Conservation (phyloP, 2,329 filamentous ascomycete genomes). For the Aspergillus pseudoviridinutans region DNA sequence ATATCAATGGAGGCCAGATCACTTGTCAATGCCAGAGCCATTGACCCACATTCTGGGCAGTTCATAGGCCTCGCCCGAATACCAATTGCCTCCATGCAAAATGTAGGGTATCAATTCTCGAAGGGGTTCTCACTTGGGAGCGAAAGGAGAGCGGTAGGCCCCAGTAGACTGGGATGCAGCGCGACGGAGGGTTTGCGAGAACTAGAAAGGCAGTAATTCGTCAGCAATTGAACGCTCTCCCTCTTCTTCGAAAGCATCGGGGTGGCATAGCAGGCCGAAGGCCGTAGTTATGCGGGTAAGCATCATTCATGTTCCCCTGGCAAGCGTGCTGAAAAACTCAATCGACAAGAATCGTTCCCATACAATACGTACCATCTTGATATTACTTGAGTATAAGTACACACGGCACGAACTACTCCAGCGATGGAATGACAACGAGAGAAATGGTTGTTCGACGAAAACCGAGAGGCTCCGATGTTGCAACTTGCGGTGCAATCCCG, state of each 20-base stretch:
- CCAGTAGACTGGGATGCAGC: constrained; percentile 33
- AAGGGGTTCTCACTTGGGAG: constrained; percentile 50
- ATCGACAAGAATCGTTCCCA: not conserved
- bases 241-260: not conserved
- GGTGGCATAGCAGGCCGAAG: not conserved
- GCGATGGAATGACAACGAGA: constrained; percentile 15
- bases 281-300: not conserved
- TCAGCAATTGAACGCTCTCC: constrained; percentile 16
- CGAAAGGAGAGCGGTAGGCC: constrained; percentile 55
- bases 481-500: constrained; percentile 9
- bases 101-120: not conserved
- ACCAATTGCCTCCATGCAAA: not conserved
- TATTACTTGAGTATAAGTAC: constrained; percentile 18
- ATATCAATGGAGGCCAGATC: not conserved
- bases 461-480: constrained; percentile 31
- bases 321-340: not conserved
- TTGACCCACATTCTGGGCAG: not conserved
- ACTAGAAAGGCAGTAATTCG: constrained; percentile 10
- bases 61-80: not conserved
- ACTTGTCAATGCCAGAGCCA: not conserved
- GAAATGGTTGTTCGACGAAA: constrained; percentile 27
- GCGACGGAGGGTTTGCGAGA: constrained; percentile 33
- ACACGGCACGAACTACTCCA: constrained; percentile 23
- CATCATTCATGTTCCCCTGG: not conserved
- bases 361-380: constrained; percentile 29